Evolutionary conservation across 305 asterid genomes (phyloP).

Genomic region (Caryopteris hybrid): DNA sequence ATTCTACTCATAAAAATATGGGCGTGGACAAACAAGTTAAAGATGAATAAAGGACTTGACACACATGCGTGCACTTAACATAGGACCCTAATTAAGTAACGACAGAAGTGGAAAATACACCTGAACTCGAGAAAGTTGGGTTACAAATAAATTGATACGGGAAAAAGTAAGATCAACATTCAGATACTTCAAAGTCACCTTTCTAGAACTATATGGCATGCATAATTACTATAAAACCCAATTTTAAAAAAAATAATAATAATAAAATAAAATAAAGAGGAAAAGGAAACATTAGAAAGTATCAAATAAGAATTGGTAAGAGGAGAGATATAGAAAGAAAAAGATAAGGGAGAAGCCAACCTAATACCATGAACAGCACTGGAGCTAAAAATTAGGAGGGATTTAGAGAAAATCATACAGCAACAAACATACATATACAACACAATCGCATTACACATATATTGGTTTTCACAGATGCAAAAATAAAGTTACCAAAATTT

Average conservation of each 20-base stretch:
- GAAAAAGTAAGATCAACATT: not conserved
- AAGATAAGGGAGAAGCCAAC: not conserved
- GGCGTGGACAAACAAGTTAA: not conserved
- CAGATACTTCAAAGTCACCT: not conserved
- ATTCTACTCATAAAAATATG: not conserved
- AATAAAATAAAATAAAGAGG: no score
- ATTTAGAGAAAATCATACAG: not conserved
- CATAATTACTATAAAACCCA: no score
- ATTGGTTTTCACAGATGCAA: not conserved
- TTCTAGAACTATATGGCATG: no score
- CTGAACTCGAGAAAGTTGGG: not conserved
- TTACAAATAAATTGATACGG: not conserved
- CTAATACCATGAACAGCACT: not conserved
- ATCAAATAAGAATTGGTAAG: not conserved
- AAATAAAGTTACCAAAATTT: not conserved
- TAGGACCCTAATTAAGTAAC: not conserved
- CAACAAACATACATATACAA: not conserved
- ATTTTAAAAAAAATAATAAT: no score
- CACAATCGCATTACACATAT: not conserved
- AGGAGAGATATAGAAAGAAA: not conserved
- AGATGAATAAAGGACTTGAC: not conserved
- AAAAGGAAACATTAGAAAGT: not conserved
- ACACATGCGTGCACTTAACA: not conserved
- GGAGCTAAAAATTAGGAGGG: not conserved
- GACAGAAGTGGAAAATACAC: not conserved